Base-by-base conservation (phyloP, 306 rosid genomes). In the Prunus mume region DNA sequence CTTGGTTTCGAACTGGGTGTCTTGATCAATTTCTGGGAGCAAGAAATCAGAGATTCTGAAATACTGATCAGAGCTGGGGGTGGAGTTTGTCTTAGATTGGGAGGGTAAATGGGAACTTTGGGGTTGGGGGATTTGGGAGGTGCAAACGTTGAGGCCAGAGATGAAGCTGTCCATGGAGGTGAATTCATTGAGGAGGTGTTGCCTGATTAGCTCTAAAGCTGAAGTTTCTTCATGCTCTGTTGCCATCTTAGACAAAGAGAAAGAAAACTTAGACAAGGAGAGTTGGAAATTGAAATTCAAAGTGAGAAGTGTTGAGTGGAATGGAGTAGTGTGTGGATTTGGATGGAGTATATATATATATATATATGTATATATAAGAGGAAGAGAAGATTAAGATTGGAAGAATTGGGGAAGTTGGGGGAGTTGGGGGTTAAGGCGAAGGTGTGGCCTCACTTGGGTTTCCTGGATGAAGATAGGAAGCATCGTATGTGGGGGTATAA, bases 151-250 rank as follows among this genome's bases (percentile, higher is more conserved):
- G 28, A 86, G 88, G 68, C 69, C 68, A 38, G 88, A 18, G 50
- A 74, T 30, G 74, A 85, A 86, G 69, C 83, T 17, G 38, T 85
- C 88, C 49, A 74, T 67, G 73, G 86, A 79, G 50, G 80, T 69
- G 58, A 84, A 79, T 17, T 91, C 96, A 22, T 73, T 83, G 30
- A 93, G 85, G 18, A 91, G 96, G 50, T 90, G 88, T 27, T 87
- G 85, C 25, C 89, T 79, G 41, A 91, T 90, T 32, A 82, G 75
- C 45, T 91, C 93, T 50, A 93, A 71, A 38, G 86, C 69, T 47
- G 91, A 87, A 79, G 80, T 3, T 65, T 85, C 96, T 61, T 84
- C 83, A 14, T 46, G 25, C 20, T 7, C 18, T 56, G 80, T 32
- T 19, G 71, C 75, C 87, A 82, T 85, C 30, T 65, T 5, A 3